A percentile compares a stretch with the other conserved stretches of the same genome.
Conservation (phyloP, 2,329 filamentous ascomycete genomes). For the Fusarium sp. region DNA sequence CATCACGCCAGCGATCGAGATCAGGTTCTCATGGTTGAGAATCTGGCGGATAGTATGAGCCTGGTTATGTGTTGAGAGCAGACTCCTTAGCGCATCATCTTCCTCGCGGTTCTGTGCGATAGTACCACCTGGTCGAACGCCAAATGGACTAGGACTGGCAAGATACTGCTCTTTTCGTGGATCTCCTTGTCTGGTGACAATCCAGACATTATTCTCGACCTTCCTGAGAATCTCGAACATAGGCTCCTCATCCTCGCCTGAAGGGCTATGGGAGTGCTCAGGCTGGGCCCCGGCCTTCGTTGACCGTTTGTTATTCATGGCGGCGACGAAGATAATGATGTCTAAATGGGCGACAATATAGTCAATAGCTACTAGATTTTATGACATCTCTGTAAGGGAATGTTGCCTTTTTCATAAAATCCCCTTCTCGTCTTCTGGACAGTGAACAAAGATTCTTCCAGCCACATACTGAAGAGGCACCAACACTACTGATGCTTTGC, state of each 20-base stretch:
- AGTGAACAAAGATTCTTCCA: slow-evolving; percentile 40
- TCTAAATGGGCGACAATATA: slow-evolving; percentile 4
- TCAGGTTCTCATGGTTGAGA: slow-evolving; percentile 64
- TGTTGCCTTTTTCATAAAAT: background rate
- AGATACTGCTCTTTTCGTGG: slow-evolving; percentile 52
- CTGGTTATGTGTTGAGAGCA: slow-evolving; percentile 44
- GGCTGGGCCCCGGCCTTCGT: background rate
- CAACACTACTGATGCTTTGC: background rate
- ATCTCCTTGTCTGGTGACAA: slow-evolving; percentile 48
- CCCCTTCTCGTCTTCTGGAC: background rate
- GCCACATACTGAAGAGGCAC: slow-evolving; percentile 6
- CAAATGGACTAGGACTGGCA: slow-evolving; percentile 39
- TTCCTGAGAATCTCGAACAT: slow-evolving; percentile 50
- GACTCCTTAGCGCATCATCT: slow-evolving; percentile 40
- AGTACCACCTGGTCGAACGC: slow-evolving; percentile 17
- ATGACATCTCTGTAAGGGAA: background rate
- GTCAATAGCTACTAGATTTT: background rate
- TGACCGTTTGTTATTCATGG: slow-evolving; percentile 15
- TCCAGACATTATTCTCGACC: slow-evolving; percentile 48
- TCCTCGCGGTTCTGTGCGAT: slow-evolving; percentile 34
- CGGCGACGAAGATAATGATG: background rate
- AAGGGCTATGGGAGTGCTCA: background rate
- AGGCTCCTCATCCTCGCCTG: slow-evolving; percentile 10
- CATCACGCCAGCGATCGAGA: slow-evolving; percentile 58
- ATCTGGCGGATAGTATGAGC: slow-evolving; percentile 51